phyloP scores from a whole-genome alignment of 2,329 filamentous ascomycete genomes.

The Fusarium tupiense region DNA sequence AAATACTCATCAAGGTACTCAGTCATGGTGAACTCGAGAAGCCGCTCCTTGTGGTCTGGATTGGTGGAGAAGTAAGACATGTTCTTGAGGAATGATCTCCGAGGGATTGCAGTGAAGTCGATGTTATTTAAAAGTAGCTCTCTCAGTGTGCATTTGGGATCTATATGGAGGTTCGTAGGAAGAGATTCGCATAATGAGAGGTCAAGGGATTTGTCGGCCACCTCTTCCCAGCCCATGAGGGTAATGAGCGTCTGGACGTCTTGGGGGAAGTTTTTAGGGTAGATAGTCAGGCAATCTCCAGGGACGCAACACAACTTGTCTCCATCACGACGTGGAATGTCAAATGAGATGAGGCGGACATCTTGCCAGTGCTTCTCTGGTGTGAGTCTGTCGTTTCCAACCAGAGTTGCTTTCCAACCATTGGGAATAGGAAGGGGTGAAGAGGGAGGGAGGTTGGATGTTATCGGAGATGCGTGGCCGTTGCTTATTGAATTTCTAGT shows the following conservation, averaged over 20 bases:
- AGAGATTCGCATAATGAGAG: slow-evolving; percentile 53
- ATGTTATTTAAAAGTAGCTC: slow-evolving; percentile 82
- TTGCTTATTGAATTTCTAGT: slow-evolving; percentile 4
- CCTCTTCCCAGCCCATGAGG: slow-evolving; percentile 78
- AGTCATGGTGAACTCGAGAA: slow-evolving; percentile 84
- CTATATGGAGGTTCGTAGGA: slow-evolving; percentile 49
- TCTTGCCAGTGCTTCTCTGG: slow-evolving; percentile 88
- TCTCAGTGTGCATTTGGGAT: slow-evolving; percentile 70
- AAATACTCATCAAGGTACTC: slow-evolving; percentile 90
- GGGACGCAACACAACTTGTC: slow-evolving; percentile 61
- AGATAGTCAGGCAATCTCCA: slow-evolving; percentile 83
- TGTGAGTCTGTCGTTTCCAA: slow-evolving; percentile 78
- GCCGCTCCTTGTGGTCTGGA: slow-evolving; percentile 78
- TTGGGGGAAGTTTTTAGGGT: slow-evolving; percentile 84
- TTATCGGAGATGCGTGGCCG: slow-evolving; percentile 10
- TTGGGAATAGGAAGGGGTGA: slow-evolving; percentile 65
- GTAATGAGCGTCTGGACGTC: slow-evolving; percentile 84
- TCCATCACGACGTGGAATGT: slow-evolving; percentile 47
- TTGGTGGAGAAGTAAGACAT: slow-evolving; percentile 81
- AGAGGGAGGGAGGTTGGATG: slow-evolving; percentile 42
- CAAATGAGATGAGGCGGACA: slow-evolving; percentile 80
- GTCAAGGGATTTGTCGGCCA: slow-evolving; percentile 76
- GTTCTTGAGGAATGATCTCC: slow-evolving; percentile 83
- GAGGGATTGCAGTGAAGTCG: slow-evolving; percentile 89
- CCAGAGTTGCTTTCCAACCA: slow-evolving; percentile 66